These are phyloP conservation scores for Nemania diffusa DNA, from an alignment of 2,329 filamentous ascomycete species.

Conservation along the genomic window DNA sequence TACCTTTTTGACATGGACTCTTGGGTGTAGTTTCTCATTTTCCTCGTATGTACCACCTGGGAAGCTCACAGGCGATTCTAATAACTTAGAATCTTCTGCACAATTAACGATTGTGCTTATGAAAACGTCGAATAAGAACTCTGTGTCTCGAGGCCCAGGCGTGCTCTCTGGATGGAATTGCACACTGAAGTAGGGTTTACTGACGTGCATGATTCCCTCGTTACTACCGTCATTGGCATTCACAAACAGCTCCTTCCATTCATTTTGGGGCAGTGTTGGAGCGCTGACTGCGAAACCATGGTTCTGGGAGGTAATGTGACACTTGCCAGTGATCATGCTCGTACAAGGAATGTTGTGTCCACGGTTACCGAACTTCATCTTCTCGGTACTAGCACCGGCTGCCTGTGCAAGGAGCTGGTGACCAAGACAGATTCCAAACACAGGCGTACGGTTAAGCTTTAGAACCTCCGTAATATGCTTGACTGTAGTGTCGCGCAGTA, in stretches of 20 bases:
- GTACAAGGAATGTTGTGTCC: slow-evolving; percentile 99
- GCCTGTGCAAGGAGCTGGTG: slow-evolving; percentile 93
- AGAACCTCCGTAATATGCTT: slow-evolving; percentile 81
- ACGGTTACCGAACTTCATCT: slow-evolving; percentile 99
- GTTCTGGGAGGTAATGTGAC: slow-evolving; percentile 99
- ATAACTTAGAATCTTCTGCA: slow-evolving; percentile 71
- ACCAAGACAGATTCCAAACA: slow-evolving; percentile 96
- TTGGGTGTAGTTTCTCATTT: slow-evolving; percentile 79
- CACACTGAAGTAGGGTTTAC: slow-evolving; percentile 96
- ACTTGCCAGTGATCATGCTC: slow-evolving; percentile 92
- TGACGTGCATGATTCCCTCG: slow-evolving; percentile 91
- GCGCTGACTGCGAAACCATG: slow-evolving; percentile 95
- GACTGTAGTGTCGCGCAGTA: slow-evolving; percentile 77
- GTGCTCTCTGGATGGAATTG: slow-evolving; percentile 99
- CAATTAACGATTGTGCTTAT: slow-evolving; percentile 83
- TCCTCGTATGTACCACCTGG: slow-evolving; percentile 85
- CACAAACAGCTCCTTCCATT: slow-evolving; percentile 94
- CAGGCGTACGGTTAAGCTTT: slow-evolving; percentile 81
- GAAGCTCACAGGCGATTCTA: slow-evolving; percentile 82
- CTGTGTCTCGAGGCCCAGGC: slow-evolving; percentile 92
- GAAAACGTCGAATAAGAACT: slow-evolving; percentile 97
- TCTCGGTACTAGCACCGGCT: slow-evolving; percentile 83
- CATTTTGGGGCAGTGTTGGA: slow-evolving; percentile 71
- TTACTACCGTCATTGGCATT: slow-evolving; percentile 99
- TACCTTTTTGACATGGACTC: slow-evolving; percentile 90